Base-by-base conservation (phyloP, 2,329 filamentous ascomycete genomes). In the Neoascochyta sp. region DNA sequence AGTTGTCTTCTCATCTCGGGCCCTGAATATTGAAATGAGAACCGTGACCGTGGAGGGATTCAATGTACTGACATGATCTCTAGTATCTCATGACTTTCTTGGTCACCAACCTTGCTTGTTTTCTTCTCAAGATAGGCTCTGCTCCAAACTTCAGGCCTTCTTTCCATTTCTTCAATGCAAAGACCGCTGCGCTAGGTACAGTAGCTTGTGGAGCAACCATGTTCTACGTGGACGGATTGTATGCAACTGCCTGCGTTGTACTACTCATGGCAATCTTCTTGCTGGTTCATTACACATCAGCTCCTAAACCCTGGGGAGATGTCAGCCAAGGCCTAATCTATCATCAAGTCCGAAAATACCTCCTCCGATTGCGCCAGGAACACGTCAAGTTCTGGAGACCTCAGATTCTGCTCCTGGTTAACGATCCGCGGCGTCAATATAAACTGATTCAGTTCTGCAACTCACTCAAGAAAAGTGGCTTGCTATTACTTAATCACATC, bases 381-480 rank as follows among this genome's bases (percentile, higher is more conserved):
- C 87, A 94, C 55, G 88, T 94, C 61, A 94, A 94, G 53, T 94
- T 93, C 57, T 94, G 88, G 87, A 75, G 87, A 29, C 87, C 87
- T 1, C 87, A 93, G 44, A 89, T 94, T 23, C 75, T 94, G 26
- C 71, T 94, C 0, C 76, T 94, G 30, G 78, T 92, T 43, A 92
- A 90, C 54, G 78, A 92, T 49, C 83, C 86, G 4, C 75, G 87
- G n/a, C 75, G 75, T 5, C 85, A 92, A 55, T 87, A 84, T 30
- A 81, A 85, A 22, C 73, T 94, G 22, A 90, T 94, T 3, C 85
- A 89, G 36, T 94, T 94, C 47, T 94, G 87, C 64, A 94, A 94
- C 58, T 88, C 86, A 0, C 67, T 94, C 57, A 94, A 94, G 58
- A 94, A 94, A 52, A 88, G 87, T 0, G 81, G 80, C 0, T 62